These are phyloP conservation scores for Teratosphaeria epicoccoides DNA, from an alignment of 2,329 filamentous ascomycete species.

Conservation along the genomic window DNA sequence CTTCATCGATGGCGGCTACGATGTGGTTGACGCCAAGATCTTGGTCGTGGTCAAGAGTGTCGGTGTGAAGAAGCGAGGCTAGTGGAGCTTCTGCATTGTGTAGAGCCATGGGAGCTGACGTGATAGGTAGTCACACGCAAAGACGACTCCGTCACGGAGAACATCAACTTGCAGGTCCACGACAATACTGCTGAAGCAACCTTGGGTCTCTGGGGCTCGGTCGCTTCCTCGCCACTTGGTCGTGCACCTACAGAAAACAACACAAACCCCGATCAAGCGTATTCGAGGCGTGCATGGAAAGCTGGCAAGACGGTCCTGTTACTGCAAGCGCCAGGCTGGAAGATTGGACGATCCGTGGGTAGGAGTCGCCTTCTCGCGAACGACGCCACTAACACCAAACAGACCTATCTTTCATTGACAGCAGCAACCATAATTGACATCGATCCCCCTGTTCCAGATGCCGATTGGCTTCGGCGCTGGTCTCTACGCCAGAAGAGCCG, in stretches of 20 bases:
- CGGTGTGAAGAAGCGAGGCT: conserved; percentile 36
- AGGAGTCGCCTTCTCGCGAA: neutral
- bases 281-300: conserved; percentile 14
- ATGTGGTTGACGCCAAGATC: conserved; percentile 41
- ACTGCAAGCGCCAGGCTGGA: conserved; percentile 22
- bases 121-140: conserved; percentile 37
- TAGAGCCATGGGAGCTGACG: neutral
- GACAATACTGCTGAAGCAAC: conserved; percentile 47
- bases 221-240: conserved; percentile 25
- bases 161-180: conserved; percentile 44
- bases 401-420: conserved; percentile 27
- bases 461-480: conserved; percentile 43
- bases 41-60: conserved; percentile 50
- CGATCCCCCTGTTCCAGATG: conserved; percentile 44
- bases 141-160: conserved; percentile 33
- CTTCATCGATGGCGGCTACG: conserved; percentile 45
- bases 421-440: conserved; percentile 44
- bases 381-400: conserved; percentile 2
- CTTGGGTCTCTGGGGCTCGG: conserved; percentile 46
- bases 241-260: neutral
- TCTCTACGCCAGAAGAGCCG: conserved; percentile 38
- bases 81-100: neutral
- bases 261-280: conserved; percentile 5
- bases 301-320: conserved; percentile 23
- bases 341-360: conserved; percentile 20